phyloP scores from a whole-genome alignment of 108 stramenopile genomes.

The Conticribra weissflogii region DNA sequence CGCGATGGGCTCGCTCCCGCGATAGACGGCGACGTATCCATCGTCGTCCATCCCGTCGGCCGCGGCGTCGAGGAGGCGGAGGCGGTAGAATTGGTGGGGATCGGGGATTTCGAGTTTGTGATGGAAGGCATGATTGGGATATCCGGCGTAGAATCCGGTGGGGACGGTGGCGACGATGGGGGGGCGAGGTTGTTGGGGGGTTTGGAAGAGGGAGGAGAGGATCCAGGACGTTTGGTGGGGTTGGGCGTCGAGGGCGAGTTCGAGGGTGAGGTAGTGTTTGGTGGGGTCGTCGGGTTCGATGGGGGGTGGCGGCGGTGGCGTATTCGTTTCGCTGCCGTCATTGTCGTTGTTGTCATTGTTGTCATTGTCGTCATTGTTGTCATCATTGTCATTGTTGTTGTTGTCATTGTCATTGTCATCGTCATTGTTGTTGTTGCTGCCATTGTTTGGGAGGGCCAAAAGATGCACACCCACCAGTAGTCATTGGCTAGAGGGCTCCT shows the following conservation, averaged over 20 bases:
- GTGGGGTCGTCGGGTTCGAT: too few species aligned
- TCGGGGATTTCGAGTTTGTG: constrained; percentile 29
- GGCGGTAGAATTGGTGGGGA: constrained; percentile 32
- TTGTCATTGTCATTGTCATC: too few species aligned
- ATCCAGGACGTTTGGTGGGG: constrained; percentile 42
- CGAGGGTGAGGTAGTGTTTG: constrained; percentile 25
- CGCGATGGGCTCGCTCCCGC: constrained; percentile 12
- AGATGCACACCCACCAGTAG: too few species aligned
- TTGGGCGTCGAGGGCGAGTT: constrained; percentile 32
- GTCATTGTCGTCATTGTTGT: constrained; percentile 9
- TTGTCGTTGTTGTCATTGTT: background rate
- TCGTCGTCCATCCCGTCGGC: constrained; percentile 33
- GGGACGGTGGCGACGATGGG: constrained; percentile 33
- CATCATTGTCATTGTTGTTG: background rate
- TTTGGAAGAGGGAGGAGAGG: constrained; percentile 27
- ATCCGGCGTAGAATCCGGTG: constrained; percentile 24
- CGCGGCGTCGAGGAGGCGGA: constrained; percentile 33
- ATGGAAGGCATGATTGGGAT: constrained; percentile 37
- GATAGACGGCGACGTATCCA: constrained; percentile 44
- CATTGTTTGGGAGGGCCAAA: too few species aligned
- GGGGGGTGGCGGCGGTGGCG: too few species aligned
- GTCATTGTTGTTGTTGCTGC: too few species aligned
- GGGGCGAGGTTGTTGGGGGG: constrained; percentile 21
- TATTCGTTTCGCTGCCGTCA: background rate
- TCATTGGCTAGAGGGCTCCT: too few species aligned